phyloP scores from a whole-genome alignment of 345 rosid genomes.

The Gossypium stocksii region DNA sequence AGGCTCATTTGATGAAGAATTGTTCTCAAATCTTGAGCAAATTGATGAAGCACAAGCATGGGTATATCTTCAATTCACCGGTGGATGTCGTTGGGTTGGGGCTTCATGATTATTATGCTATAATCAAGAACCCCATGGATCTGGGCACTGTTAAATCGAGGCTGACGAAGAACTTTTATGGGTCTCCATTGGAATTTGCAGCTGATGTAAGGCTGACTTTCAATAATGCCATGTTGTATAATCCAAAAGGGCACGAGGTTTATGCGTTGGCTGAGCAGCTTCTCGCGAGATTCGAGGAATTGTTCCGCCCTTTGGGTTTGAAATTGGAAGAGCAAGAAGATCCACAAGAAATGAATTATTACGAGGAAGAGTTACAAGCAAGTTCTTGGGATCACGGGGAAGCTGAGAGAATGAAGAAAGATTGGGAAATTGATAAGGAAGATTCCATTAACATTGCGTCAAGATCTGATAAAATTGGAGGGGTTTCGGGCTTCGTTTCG shows the following conservation, averaged over 20 bases:
- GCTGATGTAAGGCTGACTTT: conserved; percentile 69
- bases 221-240: conserved; percentile 66
- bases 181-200: conserved; percentile 54
- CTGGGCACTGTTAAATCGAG: conserved; percentile 63
- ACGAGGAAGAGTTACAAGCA: conserved; percentile 35
- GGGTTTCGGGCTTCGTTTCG: conserved; percentile 15
- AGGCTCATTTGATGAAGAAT: conserved; percentile 32
- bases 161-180: conserved; percentile 41
- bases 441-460: conserved; percentile 19
- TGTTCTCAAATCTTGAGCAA: conserved; percentile 62
- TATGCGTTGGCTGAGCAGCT: conserved; percentile 50
- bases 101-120: conserved; percentile 53
- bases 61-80: conserved; percentile 55
- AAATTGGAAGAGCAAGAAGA: conserved; percentile 19
- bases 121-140: conserved; percentile 76
- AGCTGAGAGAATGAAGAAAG: conserved; percentile 18
- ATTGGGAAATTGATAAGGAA: conserved; percentile 25
- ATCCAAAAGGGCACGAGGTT: conserved; percentile 70
- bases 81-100: conserved; percentile 58
- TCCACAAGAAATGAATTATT: conserved; percentile 13
- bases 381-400: conserved; percentile 45
- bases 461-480: conserved; percentile 27
- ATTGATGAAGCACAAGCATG: conserved; percentile 66
- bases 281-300: conserved; percentile 43
- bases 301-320: conserved; percentile 38